These are phyloP conservation scores for Gossypium trilobum DNA, from an alignment of 441 rosid species.

Conservation along the genomic window DNA sequence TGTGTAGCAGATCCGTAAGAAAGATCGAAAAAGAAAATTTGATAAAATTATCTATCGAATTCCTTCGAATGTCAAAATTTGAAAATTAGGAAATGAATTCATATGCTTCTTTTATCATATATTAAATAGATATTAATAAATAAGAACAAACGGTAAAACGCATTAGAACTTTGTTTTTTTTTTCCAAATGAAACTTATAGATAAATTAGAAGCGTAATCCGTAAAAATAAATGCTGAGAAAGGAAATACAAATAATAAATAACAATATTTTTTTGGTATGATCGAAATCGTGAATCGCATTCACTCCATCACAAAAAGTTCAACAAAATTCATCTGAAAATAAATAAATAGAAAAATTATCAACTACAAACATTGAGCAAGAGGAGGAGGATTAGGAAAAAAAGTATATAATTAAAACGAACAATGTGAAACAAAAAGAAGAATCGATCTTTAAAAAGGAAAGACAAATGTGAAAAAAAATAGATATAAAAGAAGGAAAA, in stretches of 20 bases:
- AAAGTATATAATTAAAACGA: not conserved
- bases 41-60: not conserved
- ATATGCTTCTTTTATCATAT: not conserved
- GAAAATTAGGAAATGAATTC: not conserved
- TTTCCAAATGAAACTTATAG: not conserved
- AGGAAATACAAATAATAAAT: not conserved
- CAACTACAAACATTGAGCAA: not conserved
- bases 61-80: not conserved
- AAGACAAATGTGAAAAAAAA: not conserved
- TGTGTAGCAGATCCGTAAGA: not conserved
- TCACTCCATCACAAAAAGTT: not conserved
- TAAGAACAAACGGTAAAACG: not conserved
- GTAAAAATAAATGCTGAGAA: not conserved
- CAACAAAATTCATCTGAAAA: not conserved
- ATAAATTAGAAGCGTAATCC: not conserved
- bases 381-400: not conserved
- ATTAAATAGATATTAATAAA: not conserved
- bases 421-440: not conserved
- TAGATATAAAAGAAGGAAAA: not conserved
- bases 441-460: not conserved
- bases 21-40: not conserved
- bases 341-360: not conserved
- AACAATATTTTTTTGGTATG: not conserved
- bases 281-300: not conserved
- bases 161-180: not conserved